Conservation (phyloP, 192 early-diverging fungal species). For the Thamnidium elegans region DNA sequence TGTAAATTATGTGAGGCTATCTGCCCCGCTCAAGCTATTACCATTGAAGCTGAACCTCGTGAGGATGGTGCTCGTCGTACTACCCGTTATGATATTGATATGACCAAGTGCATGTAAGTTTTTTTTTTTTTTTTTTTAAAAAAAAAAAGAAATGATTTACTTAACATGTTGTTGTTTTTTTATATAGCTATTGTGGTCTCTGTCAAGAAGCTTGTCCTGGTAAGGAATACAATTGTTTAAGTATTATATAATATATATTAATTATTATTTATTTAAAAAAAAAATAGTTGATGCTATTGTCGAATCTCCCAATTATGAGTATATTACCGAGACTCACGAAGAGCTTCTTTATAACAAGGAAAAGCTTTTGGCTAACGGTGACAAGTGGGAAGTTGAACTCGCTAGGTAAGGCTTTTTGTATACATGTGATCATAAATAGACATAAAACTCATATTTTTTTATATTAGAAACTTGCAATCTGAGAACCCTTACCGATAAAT, state of each 20-base stretch:
- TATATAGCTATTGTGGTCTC: slow-evolving; percentile 92
- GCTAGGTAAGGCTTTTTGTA: slow-evolving; percentile 58
- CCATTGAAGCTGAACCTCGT: slow-evolving; percentile 95
- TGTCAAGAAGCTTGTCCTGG: slow-evolving; percentile 68
- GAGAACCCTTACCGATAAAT: slow-evolving; percentile 40
- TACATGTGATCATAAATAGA: neutral
- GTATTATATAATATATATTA: neutral
- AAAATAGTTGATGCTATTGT: slow-evolving; percentile 91
- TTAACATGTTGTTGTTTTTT: slow-evolving; percentile 12
- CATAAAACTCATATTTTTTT: slow-evolving; percentile 8
- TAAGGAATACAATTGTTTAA: slow-evolving; percentile 6
- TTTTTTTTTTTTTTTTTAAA: too few species aligned
- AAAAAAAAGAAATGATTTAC: neutral
- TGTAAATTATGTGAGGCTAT: slow-evolving; percentile 98
- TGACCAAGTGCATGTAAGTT: slow-evolving; percentile 89
- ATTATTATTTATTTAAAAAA: neutral
- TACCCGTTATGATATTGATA: slow-evolving; percentile 98
- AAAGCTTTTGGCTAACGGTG: slow-evolving; percentile 93
- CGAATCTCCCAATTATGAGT: slow-evolving; percentile 96
- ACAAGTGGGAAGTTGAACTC: slow-evolving; percentile 96
- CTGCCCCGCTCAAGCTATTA: slow-evolving; percentile 97
- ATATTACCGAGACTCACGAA: slow-evolving; percentile 94
- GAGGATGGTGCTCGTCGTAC: slow-evolving; percentile 93
- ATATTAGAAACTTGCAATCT: slow-evolving; percentile 41
- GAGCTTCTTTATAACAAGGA: slow-evolving; percentile 98